Conservation (phyloP, 768 basidiomycete species). For the Lanmaoa pseudosensibilis region DNA sequence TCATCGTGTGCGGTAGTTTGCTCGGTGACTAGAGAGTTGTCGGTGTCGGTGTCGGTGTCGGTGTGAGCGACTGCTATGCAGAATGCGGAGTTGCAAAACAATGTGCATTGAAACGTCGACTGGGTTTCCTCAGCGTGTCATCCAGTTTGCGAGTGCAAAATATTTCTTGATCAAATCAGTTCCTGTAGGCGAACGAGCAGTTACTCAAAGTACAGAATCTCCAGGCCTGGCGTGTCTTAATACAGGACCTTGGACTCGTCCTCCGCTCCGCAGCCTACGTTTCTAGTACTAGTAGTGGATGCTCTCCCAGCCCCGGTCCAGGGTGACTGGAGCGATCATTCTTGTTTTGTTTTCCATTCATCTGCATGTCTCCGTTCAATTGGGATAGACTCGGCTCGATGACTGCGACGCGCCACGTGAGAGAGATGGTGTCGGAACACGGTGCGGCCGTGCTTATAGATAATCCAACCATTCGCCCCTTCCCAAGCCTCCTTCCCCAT, state of each 20-base stretch:
- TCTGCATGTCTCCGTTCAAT: not conserved
- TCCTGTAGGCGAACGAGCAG: not conserved
- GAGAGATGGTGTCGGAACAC: not conserved
- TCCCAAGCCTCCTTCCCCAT: conserved; percentile 10
- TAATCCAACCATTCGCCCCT: conserved; percentile 4
- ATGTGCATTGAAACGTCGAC: not conserved
- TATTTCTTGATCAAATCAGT: not conserved
- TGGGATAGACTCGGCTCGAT: not conserved
- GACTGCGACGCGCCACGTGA: conserved; percentile 2
- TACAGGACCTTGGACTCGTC: not conserved
- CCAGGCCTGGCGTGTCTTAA: not conserved
- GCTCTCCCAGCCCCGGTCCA: not conserved
- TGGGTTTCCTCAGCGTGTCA: not conserved
- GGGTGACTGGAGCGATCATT: not conserved
- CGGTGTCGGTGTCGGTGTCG: not conserved
- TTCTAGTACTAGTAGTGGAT: too few species aligned
- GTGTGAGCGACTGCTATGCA: not conserved
- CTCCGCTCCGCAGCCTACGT: not conserved
- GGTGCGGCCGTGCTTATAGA: not conserved
- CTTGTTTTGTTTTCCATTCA: not conserved
- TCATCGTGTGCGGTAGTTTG: conserved; percentile 25
- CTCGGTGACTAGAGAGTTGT: not conserved
- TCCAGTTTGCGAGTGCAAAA: not conserved
- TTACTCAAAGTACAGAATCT: not conserved
- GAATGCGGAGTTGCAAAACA: conserved; percentile 31